phyloP scores from a whole-genome alignment of 2,329 filamentous ascomycete species.

The Phaeosphaeriaceae sp. region DNA sequence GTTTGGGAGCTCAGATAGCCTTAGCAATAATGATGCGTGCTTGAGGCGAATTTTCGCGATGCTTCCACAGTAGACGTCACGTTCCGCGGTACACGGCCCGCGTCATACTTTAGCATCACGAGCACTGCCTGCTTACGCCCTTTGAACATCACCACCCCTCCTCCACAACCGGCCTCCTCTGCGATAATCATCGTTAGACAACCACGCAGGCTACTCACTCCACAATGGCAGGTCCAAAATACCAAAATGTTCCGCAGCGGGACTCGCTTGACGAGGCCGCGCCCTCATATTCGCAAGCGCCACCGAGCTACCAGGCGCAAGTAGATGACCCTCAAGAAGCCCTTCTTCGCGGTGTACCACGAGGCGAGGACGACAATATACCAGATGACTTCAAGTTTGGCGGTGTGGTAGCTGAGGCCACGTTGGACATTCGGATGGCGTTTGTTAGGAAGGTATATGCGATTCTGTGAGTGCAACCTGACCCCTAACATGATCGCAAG shows the following conservation, averaged over 20 bases:
- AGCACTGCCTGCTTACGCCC: neutral
- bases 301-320: conserved; percentile 77
- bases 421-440: conserved; percentile 93
- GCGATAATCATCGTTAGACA: neutral
- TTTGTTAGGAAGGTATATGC: conserved; percentile 98
- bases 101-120: neutral
- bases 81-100: neutral
- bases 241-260: conserved; percentile 80
- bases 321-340: conserved; percentile 63
- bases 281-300: conserved; percentile 70
- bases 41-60: neutral
- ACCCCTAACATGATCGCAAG: neutral
- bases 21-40: no score
- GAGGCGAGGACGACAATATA: conserved; percentile 85
- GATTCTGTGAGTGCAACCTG: conserved; percentile 68
- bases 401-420: conserved; percentile 89
- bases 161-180: neutral
- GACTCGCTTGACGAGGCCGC: conserved; percentile 76
- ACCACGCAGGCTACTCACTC: neutral
- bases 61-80: conserved; percentile 1
- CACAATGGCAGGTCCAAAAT: conserved; percentile 79
- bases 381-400: conserved; percentile 99
- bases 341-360: conserved; percentile 68
- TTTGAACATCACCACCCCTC: neutral
- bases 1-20: no score